These are phyloP conservation scores for Wickerhamiella cacticola DNA, from an alignment of 805 yeast species.

Conservation along the genomic window DNA sequence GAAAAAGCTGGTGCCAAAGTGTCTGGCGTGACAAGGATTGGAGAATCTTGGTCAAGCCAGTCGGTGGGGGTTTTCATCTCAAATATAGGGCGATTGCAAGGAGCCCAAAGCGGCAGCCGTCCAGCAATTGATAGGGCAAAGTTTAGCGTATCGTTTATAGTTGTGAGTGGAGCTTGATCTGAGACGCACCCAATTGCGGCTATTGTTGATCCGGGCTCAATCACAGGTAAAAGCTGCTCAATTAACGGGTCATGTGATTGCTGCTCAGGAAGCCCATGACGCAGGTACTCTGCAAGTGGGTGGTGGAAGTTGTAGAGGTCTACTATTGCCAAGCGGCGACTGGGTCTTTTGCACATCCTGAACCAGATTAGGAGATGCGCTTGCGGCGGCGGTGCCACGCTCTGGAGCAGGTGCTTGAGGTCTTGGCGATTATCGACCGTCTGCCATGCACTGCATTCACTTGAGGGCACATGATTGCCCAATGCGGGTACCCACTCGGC, in stretches of 20 bases:
- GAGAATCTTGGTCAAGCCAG: not conserved
- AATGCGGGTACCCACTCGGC: not conserved
- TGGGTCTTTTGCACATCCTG: not conserved
- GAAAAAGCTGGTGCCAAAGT: not conserved
- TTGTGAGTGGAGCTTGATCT: not conserved
- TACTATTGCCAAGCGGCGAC: not conserved
- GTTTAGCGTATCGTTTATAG: not conserved
- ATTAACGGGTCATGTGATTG: not conserved
- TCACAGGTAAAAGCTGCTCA: not conserved
- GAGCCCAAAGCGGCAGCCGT: not conserved
- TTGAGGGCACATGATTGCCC: not conserved
- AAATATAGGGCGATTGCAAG: not conserved
- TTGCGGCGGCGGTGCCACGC: not conserved
- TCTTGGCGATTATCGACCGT: not conserved
- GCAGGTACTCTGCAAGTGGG: not conserved
- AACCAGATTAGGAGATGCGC: not conserved
- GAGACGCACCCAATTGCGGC: not conserved
- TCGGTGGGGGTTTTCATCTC: not conserved
- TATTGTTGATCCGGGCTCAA: not conserved
- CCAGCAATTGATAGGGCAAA: not conserved
- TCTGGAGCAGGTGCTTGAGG: conserved; percentile 3
- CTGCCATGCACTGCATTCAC: not conserved
- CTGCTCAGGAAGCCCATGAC: too few species aligned
- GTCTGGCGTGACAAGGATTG: not conserved
- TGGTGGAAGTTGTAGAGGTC: not conserved